Percentiles rank a stretch among this genome's conserved stretches.
These are phyloP conservation scores for Daphne laureola DNA, from an alignment of 441 rosid genomes.

Conservation along the genomic window DNA sequence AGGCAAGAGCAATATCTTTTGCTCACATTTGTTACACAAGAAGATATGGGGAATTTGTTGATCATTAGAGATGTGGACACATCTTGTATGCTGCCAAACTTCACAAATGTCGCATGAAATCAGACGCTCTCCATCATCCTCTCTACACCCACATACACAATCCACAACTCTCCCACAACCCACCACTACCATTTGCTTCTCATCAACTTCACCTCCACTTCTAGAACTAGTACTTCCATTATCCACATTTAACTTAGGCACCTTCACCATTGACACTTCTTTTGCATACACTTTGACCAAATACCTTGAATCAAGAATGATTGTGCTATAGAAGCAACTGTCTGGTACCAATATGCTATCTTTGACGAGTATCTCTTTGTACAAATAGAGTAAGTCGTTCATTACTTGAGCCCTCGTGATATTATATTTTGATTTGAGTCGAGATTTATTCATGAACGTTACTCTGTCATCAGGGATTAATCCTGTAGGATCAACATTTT, in stretches of 20 bases:
- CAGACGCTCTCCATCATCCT: slow-evolving; percentile 82
- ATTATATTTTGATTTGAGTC: slow-evolving; percentile 32
- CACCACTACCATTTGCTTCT: slow-evolving; percentile 22
- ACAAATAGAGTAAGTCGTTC: slow-evolving; percentile 55
- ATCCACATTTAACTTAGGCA: slow-evolving; percentile 20
- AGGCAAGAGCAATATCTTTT: slow-evolving; percentile 52
- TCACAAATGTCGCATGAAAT: slow-evolving; percentile 77
- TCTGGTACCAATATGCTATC: slow-evolving; percentile 37
- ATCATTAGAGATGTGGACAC: slow-evolving; percentile 56
- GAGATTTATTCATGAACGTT: slow-evolving; percentile 25
- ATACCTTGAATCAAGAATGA: slow-evolving; percentile 64
- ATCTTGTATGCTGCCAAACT: slow-evolving; percentile 81
- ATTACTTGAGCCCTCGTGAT: slow-evolving; percentile 52
- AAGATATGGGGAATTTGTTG: slow-evolving; percentile 69
- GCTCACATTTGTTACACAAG: slow-evolving; percentile 78
- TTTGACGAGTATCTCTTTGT: slow-evolving; percentile 34
- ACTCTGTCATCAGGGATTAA: slow-evolving; percentile 35
- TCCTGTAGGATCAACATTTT: slow-evolving; percentile 43
- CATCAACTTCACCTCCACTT: slow-evolving; percentile 15
- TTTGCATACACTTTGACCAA: slow-evolving; percentile 48
- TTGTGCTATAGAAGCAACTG: slow-evolving; percentile 35
- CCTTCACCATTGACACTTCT: slow-evolving; percentile 19
- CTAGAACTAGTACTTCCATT: slow-evolving; percentile 33
- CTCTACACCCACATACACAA: slow-evolving; percentile 59
- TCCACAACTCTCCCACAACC: slow-evolving; percentile 28